Percentiles rank a stretch among this genome's conserved stretches.
Evolutionary conservation across 352 stramenopile genomes (phyloP).

Genomic region (Pythium brassicae): DNA sequence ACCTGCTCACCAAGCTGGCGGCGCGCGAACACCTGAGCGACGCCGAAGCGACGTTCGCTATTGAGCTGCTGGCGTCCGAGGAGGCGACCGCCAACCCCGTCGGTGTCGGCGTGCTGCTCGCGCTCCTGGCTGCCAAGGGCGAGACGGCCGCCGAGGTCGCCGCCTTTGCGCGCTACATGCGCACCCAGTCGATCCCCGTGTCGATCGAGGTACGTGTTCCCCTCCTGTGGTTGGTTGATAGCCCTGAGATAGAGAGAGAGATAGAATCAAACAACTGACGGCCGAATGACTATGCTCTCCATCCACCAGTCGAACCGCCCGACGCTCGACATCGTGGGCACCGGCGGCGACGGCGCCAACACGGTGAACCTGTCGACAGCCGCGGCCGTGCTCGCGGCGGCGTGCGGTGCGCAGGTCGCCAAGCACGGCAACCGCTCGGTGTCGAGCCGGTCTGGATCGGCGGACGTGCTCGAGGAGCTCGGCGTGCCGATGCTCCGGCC

Average conservation of each 20-base stretch:
- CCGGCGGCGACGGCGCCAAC: conserved; percentile 96
- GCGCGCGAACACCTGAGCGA: conserved; percentile 65
- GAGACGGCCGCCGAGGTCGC: conserved; percentile 95
- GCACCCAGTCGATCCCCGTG: conserved; percentile 87
- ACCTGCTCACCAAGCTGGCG: conserved; percentile 70
- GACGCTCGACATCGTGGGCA: conserved; percentile 98
- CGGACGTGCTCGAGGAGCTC: conserved; percentile 96
- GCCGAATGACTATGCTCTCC: too few relatives aligned
- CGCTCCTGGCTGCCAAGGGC: conserved; percentile 91
- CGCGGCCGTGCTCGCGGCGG: conserved; percentile 91
- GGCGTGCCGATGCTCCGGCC: conserved; percentile 95
- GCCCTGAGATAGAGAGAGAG: too few relatives aligned
- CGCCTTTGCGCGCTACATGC: conserved; percentile 96
- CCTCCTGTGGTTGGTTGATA: too few relatives aligned
- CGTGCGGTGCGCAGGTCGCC: conserved; percentile 91
- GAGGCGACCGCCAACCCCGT: conserved; percentile 51
- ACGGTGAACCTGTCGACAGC: conserved; percentile 99
- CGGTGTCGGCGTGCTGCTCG: conserved; percentile 90
- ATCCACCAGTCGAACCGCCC: conserved; percentile 46
- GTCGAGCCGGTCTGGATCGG: conserved; percentile 91
- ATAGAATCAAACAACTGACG: too few relatives aligned
- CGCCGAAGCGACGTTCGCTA: conserved; percentile 63
- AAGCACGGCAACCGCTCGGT: conserved; percentile 98
- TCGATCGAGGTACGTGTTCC: conserved; percentile 37
- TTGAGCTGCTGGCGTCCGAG: conserved; percentile 71